Evolutionary conservation across 768 basidiomycete species (phyloP).

Genomic region (Tylopilus cervinicoccineus): DNA sequence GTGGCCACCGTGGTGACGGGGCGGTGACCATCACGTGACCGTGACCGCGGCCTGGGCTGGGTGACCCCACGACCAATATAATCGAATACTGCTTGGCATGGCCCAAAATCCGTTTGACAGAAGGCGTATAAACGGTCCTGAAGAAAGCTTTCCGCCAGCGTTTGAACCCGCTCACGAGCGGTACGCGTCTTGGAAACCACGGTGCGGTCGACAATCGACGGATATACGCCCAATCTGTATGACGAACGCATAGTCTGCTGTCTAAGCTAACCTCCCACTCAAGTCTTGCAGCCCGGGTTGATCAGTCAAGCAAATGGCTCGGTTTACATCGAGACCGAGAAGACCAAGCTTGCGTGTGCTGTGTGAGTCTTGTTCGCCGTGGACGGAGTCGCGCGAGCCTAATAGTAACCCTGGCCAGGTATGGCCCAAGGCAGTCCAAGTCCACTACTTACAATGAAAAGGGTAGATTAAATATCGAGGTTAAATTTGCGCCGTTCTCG

Average conservation of each 20-base stretch:
- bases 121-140: conserved; percentile 87
- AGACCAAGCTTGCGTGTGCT: conserved; percentile 92
- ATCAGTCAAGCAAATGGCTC: conserved; percentile 95
- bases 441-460: conserved; percentile 78
- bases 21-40: too few species aligned
- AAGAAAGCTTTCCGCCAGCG: conserved; percentile 67
- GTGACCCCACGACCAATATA: too few species aligned
- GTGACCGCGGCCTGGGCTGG: too few species aligned
- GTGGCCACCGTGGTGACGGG: too few species aligned
- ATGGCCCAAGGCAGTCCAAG: conserved; percentile 84
- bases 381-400: not conserved
- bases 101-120: conserved; percentile 70
- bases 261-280: conserved; percentile 7
- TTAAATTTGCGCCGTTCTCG: conserved; percentile 96
- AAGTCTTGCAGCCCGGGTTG: conserved; percentile 91
- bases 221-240: conserved; percentile 88
- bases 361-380: conserved; percentile 56
- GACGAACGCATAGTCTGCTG: conserved; percentile 19
- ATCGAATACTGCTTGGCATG: conserved; percentile 28
- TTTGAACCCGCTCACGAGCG: conserved; percentile 42
- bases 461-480: conserved; percentile 89
- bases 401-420: conserved; percentile 40
- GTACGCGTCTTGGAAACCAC: conserved; percentile 23
- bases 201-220: conserved; percentile 47
- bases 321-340: conserved; percentile 91